phyloP scores from a whole-genome alignment of 768 basidiomycete genomes.

The Tylopilus sp. region DNA sequence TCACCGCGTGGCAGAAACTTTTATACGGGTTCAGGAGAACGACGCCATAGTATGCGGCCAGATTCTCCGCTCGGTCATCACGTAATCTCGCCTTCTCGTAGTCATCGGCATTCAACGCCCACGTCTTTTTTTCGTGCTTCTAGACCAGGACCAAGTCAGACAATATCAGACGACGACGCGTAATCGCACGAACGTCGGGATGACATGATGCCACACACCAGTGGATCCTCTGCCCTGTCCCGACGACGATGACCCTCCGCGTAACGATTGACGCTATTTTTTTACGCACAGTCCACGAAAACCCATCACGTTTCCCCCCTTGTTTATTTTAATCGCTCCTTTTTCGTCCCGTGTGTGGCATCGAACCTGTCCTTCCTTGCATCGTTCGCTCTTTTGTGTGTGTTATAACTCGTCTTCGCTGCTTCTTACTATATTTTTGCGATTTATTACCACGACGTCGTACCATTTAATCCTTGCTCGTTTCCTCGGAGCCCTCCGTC shows the following conservation, averaged over 20 bases:
- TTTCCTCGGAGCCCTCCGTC: not conserved
- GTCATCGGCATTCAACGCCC: slow-evolving; percentile 13
- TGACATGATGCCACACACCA: slow-evolving; percentile 15
- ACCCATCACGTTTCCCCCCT: slow-evolving; percentile 13
- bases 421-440: not conserved
- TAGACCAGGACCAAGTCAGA: slow-evolving; percentile 9
- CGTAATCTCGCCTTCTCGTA: slow-evolving; percentile 18
- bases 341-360: not conserved
- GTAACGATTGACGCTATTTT: slow-evolving; percentile 18
- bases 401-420: not conserved
- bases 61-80: slow-evolving; percentile 19
- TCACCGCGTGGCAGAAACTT: slow-evolving; percentile 11
- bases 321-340: not conserved
- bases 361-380: not conserved
- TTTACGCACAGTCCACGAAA: slow-evolving; percentile 24
- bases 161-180: slow-evolving; percentile 21
- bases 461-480: slow-evolving; percentile 8
- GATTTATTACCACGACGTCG: slow-evolving; percentile 10
- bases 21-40: slow-evolving; percentile 15
- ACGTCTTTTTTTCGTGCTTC: slow-evolving; percentile 14
- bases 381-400: slow-evolving; percentile 1
- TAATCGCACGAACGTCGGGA: slow-evolving; percentile 13
- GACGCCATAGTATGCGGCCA: slow-evolving; percentile 1
- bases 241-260: not conserved
- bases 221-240: not conserved